Evolutionary conservation across 75 land plant species (phyloP).

Genomic region (Azolla pinnata): DNA sequence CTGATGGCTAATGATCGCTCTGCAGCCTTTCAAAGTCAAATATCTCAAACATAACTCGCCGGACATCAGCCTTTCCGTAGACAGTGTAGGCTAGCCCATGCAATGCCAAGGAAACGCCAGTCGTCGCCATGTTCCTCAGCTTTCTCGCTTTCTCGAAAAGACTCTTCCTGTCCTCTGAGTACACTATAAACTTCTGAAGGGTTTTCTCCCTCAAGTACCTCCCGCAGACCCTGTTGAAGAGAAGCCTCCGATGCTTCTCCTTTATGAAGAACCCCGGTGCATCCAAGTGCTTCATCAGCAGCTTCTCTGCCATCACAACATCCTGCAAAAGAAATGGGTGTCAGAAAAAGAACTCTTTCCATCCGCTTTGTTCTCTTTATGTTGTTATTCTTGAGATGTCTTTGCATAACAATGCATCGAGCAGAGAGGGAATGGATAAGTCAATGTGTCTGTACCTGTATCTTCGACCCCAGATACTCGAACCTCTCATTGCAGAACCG

Average conservation of each 20-base stretch:
- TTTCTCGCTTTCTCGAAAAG: conserved; percentile 52
- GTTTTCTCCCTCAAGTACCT: conserved; percentile 56
- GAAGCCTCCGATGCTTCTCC: conserved; percentile 58
- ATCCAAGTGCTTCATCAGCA: conserved; percentile 91
- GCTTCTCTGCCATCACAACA: conserved; percentile 90
- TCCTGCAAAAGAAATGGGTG: conserved; percentile 38
- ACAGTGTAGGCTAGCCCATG: conserved; percentile 77
- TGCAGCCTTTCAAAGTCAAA: conserved; percentile 76
- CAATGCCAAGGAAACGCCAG: conserved; percentile 75
- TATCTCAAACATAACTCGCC: conserved; percentile 89
- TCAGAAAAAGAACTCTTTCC: not conserved
- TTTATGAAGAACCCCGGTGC: conserved; percentile 79
- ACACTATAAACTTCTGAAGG: conserved; percentile 55
- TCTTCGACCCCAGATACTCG: conserved; percentile 82
- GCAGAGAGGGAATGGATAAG: not conserved
- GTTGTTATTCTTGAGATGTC: not conserved
- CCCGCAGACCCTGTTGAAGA: conserved; percentile 82
- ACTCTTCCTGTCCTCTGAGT: conserved; percentile 50
- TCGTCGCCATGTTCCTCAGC: conserved; percentile 72
- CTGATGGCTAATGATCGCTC: too few species aligned
- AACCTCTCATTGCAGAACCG: conserved; percentile 84
- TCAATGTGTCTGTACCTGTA: conserved; percentile 47
- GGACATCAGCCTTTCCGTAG: conserved; percentile 82
- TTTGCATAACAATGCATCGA: not conserved
- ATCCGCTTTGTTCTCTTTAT: not conserved